A percentile compares a stretch with the other conserved stretches of the same genome.
These are phyloP conservation scores for Picochlorum costavermella DNA, from an alignment of 139 green algal genomes.

Conservation along the genomic window DNA sequence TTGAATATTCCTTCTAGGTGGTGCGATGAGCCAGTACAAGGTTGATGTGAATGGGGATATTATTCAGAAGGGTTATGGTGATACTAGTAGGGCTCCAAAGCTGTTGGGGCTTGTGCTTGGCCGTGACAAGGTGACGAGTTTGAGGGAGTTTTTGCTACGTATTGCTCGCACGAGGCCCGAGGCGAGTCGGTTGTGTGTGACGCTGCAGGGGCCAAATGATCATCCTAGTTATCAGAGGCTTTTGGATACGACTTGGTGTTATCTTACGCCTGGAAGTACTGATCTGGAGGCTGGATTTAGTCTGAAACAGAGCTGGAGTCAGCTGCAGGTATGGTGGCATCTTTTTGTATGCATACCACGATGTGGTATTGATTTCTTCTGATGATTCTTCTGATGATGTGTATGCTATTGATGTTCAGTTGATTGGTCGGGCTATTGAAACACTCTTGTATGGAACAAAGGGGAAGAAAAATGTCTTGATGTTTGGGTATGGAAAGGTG, in stretches of 20 bases:
- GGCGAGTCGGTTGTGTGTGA: neutral
- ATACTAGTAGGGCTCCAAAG: neutral
- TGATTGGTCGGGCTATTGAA: conserved; percentile 49
- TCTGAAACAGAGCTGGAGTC: conserved; percentile 21
- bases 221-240: conserved; percentile 17
- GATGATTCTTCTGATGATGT: neutral
- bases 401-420: conserved; percentile 17
- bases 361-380: neutral
- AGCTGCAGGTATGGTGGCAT: conserved; percentile 22
- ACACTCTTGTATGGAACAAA: conserved; percentile 25
- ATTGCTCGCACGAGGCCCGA: conserved; percentile 10
- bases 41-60: neutral
- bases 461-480: conserved; percentile 40
- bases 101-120: conserved; percentile 4
- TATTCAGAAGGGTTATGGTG: neutral
- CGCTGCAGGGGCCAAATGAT: neutral
- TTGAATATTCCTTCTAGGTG: too few species aligned
- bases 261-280: neutral
- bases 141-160: conserved; percentile 17
- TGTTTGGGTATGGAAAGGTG: conserved; percentile 42
- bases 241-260: conserved; percentile 20
- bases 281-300: conserved; percentile 23
- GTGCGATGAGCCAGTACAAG: neutral
- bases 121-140: conserved; percentile 5
- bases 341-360: neutral